Conservation (phyloP, 495 filamentous ascomycete genomes). For the Apiosordaria backusii region DNA sequence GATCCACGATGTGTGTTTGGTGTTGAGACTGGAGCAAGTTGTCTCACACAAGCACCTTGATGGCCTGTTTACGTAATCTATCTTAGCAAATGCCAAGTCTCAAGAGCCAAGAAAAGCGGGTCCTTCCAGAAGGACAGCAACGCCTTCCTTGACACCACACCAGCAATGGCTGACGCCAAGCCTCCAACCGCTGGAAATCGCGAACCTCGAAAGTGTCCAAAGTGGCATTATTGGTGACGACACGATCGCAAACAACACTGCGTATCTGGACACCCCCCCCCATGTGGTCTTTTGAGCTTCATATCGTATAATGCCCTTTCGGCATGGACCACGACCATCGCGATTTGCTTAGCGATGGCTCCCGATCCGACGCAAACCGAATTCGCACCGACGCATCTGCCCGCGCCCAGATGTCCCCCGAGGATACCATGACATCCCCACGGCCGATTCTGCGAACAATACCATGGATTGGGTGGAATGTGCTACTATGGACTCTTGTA, state of each 20-base stretch:
- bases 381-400: background rate
- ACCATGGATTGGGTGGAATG: background rate
- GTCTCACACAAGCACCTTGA: constrained; percentile 2
- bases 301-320: constrained; percentile 43
- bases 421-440: constrained; percentile 1
- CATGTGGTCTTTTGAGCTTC: constrained; percentile 34
- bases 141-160: background rate
- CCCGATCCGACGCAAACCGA: constrained; percentile 14
- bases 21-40: too few relatives aligned
- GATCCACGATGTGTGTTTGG: too few relatives aligned
- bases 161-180: background rate
- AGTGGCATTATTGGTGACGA: constrained; percentile 7
- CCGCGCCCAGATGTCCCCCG: background rate
- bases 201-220: background rate
- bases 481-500: constrained; percentile 16
- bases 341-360: constrained; percentile 23
- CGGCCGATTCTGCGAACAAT: background rate
- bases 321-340: constrained; percentile 34
- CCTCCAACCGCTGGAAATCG: background rate
- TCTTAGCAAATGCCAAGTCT: background rate
- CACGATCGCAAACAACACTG: background rate
- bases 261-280: constrained; percentile 19
- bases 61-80: constrained; percentile 6
- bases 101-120: constrained; percentile 3
- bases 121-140: constrained; percentile 11